Evolutionary conservation across 177 flowering plant genomes (phyloP), one percentile per base, ranked within the genome.

Genomic region (Vitis hybrid): DNA sequence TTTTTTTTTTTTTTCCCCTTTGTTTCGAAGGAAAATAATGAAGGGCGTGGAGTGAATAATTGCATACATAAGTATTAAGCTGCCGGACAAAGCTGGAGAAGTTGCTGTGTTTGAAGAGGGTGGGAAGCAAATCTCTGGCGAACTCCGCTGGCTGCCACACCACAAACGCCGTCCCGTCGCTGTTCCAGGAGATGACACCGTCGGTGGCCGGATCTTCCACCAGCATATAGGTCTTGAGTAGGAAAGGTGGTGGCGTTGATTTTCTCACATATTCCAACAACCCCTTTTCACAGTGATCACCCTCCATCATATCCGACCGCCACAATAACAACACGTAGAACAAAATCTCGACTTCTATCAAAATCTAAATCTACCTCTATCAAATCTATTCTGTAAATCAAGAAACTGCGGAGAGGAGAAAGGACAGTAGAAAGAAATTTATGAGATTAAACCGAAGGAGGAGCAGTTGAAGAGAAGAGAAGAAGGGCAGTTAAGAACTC

Each of bases 61-160:
- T 2, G 77, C 89, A 2, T 85, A 92, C 97, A 69, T 92, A 92
- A 54, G 96, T 92, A 46, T 91, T 92, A 77, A 92, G 97, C 66
- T 92, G 97, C 52, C 97, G 79, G 63, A 92, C 89, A 65, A 92
- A 92, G 90, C 97, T 92, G n/a, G 94, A 91, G 85, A 92, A 92
- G 79, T 92, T 91, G 90, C 86, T 77, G 70, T 92, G 97, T 80
- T 92, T 92, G 89, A 92, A 92, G 73, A 87, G 87, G 5, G 91
- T 86, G 1, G 97, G 97, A 30, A 92, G 94, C 75, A 91, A 80
- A 77, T 90, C 96, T 20, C 94, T 79, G 2, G 97, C 87, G 58
- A 90, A 90, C 86, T 92, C 94, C 32, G 87, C 88, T 63, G 91
- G 91, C 76, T 89, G 83, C 97, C 96, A 89, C 63, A 92, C 96